These are phyloP conservation scores for Parietichytrium sp. DNA, from an alignment of 108 stramenopile genomes.

Conservation along the genomic window DNA sequence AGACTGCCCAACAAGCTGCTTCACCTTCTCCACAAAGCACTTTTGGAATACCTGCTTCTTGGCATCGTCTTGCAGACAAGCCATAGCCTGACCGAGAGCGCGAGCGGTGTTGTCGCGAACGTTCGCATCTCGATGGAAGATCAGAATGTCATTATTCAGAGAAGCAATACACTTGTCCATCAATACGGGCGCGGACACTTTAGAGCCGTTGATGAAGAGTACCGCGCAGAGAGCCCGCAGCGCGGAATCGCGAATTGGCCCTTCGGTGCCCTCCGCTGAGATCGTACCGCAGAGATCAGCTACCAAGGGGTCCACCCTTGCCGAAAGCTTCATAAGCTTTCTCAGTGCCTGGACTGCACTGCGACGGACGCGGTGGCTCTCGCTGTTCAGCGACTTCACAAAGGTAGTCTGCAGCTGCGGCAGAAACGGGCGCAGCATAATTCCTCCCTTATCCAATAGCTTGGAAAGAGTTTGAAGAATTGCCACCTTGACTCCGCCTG, in stretches of 20 bases:
- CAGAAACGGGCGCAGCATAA: slow-evolving; percentile 88
- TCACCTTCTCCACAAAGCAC: no score
- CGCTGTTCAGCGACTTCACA: slow-evolving; percentile 92
- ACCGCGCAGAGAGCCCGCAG: slow-evolving; percentile 26
- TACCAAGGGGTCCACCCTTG: slow-evolving; percentile 84
- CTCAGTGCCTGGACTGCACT: slow-evolving; percentile 78
- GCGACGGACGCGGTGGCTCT: slow-evolving; percentile 77
- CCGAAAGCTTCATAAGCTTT: slow-evolving; percentile 78
- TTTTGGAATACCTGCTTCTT: no score
- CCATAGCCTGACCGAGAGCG: no score
- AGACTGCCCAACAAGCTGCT: no score
- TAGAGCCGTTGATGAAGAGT: neutral
- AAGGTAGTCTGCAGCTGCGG: slow-evolving; percentile 99
- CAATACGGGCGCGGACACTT: neutral
- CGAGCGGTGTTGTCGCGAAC: no score
- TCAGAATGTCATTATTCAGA: neutral
- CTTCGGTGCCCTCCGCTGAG: neutral
- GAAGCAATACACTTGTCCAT: slow-evolving; percentile 7
- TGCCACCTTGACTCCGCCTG: slow-evolving; percentile 83
- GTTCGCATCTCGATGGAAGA: neutral
- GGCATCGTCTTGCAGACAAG: no score
- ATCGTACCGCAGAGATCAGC: slow-evolving; percentile 67
- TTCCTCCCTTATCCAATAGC: slow-evolving; percentile 85
- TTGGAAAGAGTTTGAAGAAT: slow-evolving; percentile 82
- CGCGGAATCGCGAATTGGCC: neutral